Conservation (phyloP, 2,329 filamentous ascomycete species). For the Rutstroemia sp. region DNA sequence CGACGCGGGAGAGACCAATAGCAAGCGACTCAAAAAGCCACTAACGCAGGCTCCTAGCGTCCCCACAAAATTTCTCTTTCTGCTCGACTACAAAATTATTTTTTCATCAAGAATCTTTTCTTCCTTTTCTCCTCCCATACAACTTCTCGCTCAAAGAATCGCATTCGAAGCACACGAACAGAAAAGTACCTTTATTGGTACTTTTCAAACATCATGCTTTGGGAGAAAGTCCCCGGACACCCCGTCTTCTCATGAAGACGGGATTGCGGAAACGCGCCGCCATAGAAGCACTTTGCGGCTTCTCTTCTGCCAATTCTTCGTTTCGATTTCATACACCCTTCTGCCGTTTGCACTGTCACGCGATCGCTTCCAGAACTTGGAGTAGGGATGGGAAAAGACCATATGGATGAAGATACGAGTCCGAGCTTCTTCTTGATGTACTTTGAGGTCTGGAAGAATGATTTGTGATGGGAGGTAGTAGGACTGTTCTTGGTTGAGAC, state of each 20-base stretch:
- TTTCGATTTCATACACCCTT: slow-evolving; percentile 29
- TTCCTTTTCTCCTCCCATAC: slow-evolving; percentile 34
- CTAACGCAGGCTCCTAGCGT: slow-evolving; percentile 2
- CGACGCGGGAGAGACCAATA: not conserved
- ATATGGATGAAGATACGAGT: slow-evolving; percentile 86
- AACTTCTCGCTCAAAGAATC: slow-evolving; percentile 98
- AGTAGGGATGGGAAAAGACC: slow-evolving; percentile 35
- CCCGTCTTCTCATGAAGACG: slow-evolving; percentile 38
- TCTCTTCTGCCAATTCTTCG: slow-evolving; percentile 55
- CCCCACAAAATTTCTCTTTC: slow-evolving; percentile 1
- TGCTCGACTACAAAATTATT: slow-evolving; percentile 7
- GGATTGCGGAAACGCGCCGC: slow-evolving; percentile 95
- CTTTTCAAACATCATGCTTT: slow-evolving; percentile 56
- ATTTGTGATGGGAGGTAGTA: slow-evolving; percentile 32
- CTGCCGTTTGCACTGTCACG: slow-evolving; percentile 29
- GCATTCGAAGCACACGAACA: slow-evolving; percentile 98
- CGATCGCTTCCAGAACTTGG: slow-evolving; percentile 12
- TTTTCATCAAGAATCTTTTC: not conserved
- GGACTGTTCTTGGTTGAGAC: slow-evolving; percentile 33
- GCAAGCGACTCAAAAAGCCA: not conserved
- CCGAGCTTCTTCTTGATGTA: slow-evolving; percentile 44
- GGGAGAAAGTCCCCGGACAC: slow-evolving; percentile 99
- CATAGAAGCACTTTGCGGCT: slow-evolving; percentile 97
- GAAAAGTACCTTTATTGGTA: slow-evolving; percentile 40
- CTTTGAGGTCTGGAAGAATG: slow-evolving; percentile 25